Evolutionary conservation across 805 yeast species (phyloP).

Genomic region (Danielozyma ontarioensis): DNA sequence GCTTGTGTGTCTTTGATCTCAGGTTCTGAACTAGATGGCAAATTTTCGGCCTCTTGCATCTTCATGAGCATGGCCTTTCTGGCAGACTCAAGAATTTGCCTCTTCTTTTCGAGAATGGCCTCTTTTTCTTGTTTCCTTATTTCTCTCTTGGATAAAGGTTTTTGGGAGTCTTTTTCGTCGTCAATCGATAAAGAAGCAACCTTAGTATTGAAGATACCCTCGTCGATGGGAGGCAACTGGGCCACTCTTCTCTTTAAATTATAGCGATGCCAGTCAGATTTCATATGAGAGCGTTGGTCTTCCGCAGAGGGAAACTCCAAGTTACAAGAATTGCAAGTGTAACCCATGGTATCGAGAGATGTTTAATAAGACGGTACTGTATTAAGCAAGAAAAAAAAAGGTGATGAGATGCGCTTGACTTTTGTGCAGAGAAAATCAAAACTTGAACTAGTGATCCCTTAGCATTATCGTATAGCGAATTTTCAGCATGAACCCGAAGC

Average conservation of each 20-base stretch:
- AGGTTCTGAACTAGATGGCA: not conserved
- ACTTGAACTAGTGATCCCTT: too few species aligned
- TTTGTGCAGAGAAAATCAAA: not conserved
- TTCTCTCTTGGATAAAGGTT: slow-evolving; percentile 44
- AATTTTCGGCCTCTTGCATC: slow-evolving; percentile 15
- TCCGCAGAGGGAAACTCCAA: slow-evolving; percentile 34
- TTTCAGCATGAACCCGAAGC: not conserved
- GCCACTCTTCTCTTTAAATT: slow-evolving; percentile 42
- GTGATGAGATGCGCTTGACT: not conserved
- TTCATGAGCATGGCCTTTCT: slow-evolving; percentile 33
- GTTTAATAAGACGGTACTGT: not conserved
- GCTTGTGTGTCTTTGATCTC: slow-evolving; percentile 1
- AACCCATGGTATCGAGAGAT: slow-evolving; percentile 18
- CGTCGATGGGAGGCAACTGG: slow-evolving; percentile 21
- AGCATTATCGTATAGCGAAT: too few species aligned
- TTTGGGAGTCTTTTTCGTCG: slow-evolving; percentile 17
- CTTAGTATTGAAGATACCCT: slow-evolving; percentile 15
- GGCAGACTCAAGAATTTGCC: slow-evolving; percentile 44
- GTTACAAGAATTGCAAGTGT: slow-evolving; percentile 38
- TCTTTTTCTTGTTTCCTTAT: slow-evolving; percentile 46
- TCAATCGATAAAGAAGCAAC: slow-evolving; percentile 13
- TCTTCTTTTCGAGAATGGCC: slow-evolving; percentile 44
- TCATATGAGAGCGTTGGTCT: slow-evolving; percentile 39
- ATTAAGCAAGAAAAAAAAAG: not conserved
- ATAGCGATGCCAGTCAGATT: slow-evolving; percentile 43